phyloP scores from a whole-genome alignment of 495 filamentous ascomycete species.

The Sordaria brevicollis region DNA sequence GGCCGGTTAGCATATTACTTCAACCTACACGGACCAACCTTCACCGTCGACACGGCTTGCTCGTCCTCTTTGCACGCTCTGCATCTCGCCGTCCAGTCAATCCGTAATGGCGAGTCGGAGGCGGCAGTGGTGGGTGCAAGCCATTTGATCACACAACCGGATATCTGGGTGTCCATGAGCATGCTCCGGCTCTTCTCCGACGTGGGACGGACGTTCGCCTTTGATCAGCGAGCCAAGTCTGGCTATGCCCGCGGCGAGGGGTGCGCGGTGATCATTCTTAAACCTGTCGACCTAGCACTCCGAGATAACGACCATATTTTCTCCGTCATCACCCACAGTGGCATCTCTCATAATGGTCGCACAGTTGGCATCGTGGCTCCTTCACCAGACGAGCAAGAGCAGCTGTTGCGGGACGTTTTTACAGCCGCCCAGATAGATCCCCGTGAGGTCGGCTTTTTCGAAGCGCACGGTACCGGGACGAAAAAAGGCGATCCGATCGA shows the following conservation, averaged over 20 bases:
- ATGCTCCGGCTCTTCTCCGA: slow-evolving; percentile 26
- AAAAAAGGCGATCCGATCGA: slow-evolving; percentile 53
- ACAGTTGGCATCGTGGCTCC: slow-evolving; percentile 45
- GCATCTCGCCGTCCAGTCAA: slow-evolving; percentile 68
- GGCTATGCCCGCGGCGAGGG: slow-evolving; percentile 37
- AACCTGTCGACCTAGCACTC: slow-evolving; percentile 42
- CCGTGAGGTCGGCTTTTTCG: slow-evolving; percentile 35
- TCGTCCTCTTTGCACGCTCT: slow-evolving; percentile 55
- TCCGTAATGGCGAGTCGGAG: slow-evolving; percentile 46
- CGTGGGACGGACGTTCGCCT: slow-evolving; percentile 27
- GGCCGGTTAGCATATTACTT: slow-evolving; percentile 49
- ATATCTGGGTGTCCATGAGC: slow-evolving; percentile 31
- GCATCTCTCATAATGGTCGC: slow-evolving; percentile 47
- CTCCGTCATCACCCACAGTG: slow-evolving; percentile 42
- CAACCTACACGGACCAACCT: slow-evolving; percentile 43
- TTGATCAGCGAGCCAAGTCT: slow-evolving; percentile 31
- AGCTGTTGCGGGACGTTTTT: slow-evolving; percentile 33
- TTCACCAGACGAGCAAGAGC: slow-evolving; percentile 39
- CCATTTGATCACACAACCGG: slow-evolving; percentile 32
- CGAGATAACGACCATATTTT: slow-evolving; percentile 45
- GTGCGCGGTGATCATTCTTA: slow-evolving; percentile 37
- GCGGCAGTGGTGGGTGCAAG: slow-evolving; percentile 38
- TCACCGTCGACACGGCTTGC: slow-evolving; percentile 78
- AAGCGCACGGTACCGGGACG: slow-evolving; percentile 52
- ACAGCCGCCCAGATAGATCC: slow-evolving; percentile 29